Evolutionary conservation across 345 rosid genomes (phyloP).

Genomic region (Streptanthus diversifolius): DNA sequence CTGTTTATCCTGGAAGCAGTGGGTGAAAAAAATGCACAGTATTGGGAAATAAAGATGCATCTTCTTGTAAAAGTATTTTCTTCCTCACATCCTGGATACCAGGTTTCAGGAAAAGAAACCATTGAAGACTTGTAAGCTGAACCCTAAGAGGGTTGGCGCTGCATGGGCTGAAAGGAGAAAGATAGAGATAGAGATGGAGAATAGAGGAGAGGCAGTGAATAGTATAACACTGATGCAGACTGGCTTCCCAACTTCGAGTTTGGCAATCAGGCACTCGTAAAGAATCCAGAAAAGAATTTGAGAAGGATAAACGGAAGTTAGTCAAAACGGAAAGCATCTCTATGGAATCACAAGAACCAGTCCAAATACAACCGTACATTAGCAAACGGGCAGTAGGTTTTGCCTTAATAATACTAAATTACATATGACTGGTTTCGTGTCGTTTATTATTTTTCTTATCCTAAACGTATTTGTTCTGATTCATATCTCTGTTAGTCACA

Average conservation of each 20-base stretch:
- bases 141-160: constrained; percentile 90
- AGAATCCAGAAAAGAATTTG: constrained; percentile 88
- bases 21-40: constrained; percentile 61
- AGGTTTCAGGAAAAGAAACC: constrained; percentile 34
- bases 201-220: constrained; percentile 56
- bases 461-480: not conserved
- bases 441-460: not conserved
- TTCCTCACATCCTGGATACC: constrained; percentile 33
- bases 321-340: constrained; percentile 43
- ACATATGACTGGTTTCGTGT: not conserved
- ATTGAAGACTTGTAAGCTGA: constrained; percentile 54
- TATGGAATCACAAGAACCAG: constrained; percentile 38
- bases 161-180: constrained; percentile 95
- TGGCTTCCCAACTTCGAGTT: constrained; percentile 98
- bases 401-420: not conserved
- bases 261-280: constrained; percentile 93
- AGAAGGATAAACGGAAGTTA: constrained; percentile 57
- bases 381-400: constrained; percentile 69
- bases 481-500: not conserved
- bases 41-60: constrained; percentile 42
- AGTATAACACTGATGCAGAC: constrained; percentile 45
- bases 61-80: constrained; percentile 41
- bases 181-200: constrained; percentile 84
- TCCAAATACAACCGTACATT: constrained; percentile 55
- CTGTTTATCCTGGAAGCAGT: constrained; percentile 40